Evolutionary conservation across 2,329 filamentous ascomycete genomes (phyloP).

Genomic region (Penicillium polonicum): DNA sequence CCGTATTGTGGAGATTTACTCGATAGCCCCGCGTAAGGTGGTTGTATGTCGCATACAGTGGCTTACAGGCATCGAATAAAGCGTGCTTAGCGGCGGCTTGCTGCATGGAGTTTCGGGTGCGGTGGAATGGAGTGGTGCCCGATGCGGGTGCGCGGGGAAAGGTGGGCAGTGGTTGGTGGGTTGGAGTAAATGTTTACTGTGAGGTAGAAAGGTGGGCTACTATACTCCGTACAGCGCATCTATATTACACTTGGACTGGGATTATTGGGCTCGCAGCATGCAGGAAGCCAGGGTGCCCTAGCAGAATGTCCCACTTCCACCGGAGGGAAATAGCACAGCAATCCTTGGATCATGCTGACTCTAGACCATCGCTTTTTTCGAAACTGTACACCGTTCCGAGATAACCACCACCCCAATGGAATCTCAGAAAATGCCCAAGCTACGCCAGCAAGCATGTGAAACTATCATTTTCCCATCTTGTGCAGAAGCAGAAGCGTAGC

Average conservation of each 20-base stretch:
- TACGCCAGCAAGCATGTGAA: background rate
- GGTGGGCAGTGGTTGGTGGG: background rate
- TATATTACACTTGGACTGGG: background rate
- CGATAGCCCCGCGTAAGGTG: background rate
- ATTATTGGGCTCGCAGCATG: background rate
- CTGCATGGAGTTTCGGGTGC: background rate
- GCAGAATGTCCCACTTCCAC: background rate
- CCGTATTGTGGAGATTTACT: background rate
- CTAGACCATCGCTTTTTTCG: background rate
- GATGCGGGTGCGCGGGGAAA: background rate
- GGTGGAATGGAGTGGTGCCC: background rate
- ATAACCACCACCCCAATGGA: background rate
- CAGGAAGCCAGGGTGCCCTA: background rate
- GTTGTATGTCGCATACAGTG: background rate
- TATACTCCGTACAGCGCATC: background rate
- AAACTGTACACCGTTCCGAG: background rate
- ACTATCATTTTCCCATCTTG: background rate
- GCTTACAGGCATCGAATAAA: background rate
- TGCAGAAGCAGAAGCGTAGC: background rate
- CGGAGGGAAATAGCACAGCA: background rate
- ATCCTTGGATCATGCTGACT: background rate
- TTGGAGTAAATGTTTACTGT: background rate
- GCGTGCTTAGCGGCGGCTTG: constrained; percentile 5
- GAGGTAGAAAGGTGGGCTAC: background rate
- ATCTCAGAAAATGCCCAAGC: background rate